These are phyloP conservation scores for Graphilbum sp. DNA, from an alignment of 2,329 filamentous ascomycete genomes.

Conservation along the genomic window DNA sequence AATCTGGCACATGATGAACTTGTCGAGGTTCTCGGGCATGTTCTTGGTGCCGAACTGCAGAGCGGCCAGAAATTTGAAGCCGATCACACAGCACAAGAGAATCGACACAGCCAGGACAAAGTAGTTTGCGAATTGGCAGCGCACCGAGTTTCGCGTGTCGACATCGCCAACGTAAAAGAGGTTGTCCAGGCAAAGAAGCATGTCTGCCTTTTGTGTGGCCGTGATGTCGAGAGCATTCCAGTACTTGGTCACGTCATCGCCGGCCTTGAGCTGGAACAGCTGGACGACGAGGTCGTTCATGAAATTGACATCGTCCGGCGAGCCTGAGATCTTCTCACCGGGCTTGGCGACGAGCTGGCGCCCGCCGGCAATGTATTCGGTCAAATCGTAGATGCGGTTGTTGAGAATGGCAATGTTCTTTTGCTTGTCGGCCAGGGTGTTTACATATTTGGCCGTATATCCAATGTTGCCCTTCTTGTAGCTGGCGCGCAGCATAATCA, in stretches of 20 bases:
- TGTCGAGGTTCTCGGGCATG: constrained; percentile 88
- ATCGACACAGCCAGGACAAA: constrained; percentile 74
- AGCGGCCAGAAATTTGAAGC: constrained; percentile 93
- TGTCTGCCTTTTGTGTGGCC: constrained; percentile 39
- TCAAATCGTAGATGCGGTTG: constrained; percentile 73
- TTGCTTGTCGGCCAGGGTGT: constrained; percentile 45
- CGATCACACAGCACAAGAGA: constrained; percentile 64
- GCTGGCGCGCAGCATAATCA: constrained; percentile 57
- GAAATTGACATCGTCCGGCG: constrained; percentile 45
- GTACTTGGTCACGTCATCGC: constrained; percentile 65
- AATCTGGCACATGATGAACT: constrained; percentile 96
- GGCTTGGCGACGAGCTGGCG: constrained; percentile 42
- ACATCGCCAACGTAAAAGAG: constrained; percentile 87
- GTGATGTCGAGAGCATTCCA: constrained; percentile 55
- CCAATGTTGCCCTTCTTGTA: constrained; percentile 82
- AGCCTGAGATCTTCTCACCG: constrained; percentile 29
- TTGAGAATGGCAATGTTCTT: constrained; percentile 65
- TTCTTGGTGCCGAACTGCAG: constrained; percentile 88
- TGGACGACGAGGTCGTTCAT: constrained; percentile 61
- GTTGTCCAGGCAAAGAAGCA: constrained; percentile 78
- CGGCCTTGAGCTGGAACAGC: constrained; percentile 62
- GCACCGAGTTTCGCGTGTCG: constrained; percentile 74
- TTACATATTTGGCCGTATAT: constrained; percentile 63
- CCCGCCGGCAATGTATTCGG: constrained; percentile 63
- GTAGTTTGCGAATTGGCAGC: constrained; percentile 79